Conservation (phyloP, 805 yeast species). For the Kluyveromyces dobzhanskii region DNA sequence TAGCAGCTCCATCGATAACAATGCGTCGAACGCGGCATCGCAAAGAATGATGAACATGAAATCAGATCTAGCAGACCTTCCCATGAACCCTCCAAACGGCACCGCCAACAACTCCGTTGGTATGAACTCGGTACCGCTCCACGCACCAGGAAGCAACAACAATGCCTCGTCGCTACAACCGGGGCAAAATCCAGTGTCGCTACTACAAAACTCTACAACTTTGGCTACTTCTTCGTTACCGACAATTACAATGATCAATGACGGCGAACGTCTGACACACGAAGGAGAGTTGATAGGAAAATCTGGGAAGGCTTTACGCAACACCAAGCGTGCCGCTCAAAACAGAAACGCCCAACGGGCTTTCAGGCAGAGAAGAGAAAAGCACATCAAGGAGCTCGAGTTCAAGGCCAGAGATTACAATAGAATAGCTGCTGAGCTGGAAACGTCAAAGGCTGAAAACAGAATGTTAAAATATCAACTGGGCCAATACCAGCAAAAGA, state of each 20-base stretch:
- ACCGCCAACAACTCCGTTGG: background rate
- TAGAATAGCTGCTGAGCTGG: slow-evolving; percentile 54
- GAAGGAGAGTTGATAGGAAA: slow-evolving; percentile 20
- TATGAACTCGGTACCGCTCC: background rate
- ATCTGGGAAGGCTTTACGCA: slow-evolving; percentile 24
- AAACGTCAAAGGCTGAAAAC: slow-evolving; percentile 62
- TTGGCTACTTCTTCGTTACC: slow-evolving; percentile 1
- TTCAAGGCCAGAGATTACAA: slow-evolving; percentile 55
- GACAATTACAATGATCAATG: slow-evolving; percentile 5
- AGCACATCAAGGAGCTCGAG: slow-evolving; percentile 74
- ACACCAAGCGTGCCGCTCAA: slow-evolving; percentile 82
- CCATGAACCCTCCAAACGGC: background rate
- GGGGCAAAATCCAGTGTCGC: background rate
- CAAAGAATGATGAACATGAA: slow-evolving; percentile 4
- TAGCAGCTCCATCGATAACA: background rate
- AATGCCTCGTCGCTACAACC: background rate
- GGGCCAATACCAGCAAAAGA: slow-evolving; percentile 7
- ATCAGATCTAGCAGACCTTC: slow-evolving; percentile 1
- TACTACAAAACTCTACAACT: background rate
- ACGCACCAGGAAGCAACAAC: background rate
- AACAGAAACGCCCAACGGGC: slow-evolving; percentile 90
- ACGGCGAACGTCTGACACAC: slow-evolving; percentile 15
- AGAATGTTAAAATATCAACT: slow-evolving; percentile 7
- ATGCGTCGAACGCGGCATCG: background rate
- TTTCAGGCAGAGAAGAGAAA: slow-evolving; percentile 77